phyloP scores from a whole-genome alignment of 2,329 filamentous ascomycete species.

The Neophaeococcomyces mojaviensis region DNA sequence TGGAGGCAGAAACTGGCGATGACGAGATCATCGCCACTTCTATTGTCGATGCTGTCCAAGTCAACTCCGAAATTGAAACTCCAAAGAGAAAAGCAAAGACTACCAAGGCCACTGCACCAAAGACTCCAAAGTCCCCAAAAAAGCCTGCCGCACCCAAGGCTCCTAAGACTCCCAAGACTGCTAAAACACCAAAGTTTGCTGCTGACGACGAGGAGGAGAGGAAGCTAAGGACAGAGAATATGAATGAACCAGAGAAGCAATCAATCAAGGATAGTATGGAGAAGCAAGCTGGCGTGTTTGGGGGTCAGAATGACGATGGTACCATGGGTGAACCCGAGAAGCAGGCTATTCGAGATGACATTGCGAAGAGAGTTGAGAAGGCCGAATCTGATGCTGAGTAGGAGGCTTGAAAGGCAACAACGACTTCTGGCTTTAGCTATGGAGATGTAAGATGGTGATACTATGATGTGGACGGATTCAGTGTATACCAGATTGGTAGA shows the following conservation, averaged over 20 bases:
- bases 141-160: slow-evolving; percentile 3
- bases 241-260: neutral
- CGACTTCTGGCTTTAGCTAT: no score
- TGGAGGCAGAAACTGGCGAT: neutral
- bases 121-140: neutral
- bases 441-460: no score
- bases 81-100: slow-evolving; percentile 3
- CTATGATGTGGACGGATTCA: no score
- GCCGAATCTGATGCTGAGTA: neutral
- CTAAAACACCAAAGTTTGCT: neutral
- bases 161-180: slow-evolving; percentile 2
- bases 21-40: neutral
- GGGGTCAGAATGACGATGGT: neutral
- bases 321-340: neutral
- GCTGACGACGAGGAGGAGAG: neutral
- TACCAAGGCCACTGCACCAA: neutral
- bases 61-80: neutral
- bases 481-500: no score
- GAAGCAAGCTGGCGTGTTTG: neutral
- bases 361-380: neutral
- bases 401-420: neutral
- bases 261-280: neutral
- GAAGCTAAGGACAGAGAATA: neutral
- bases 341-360: slow-evolving; percentile 1
- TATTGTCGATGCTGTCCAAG: no score